These are phyloP conservation scores for Penicillium sclerotigenum DNA, from an alignment of 2,329 filamentous ascomycete species.

Conservation along the genomic window DNA sequence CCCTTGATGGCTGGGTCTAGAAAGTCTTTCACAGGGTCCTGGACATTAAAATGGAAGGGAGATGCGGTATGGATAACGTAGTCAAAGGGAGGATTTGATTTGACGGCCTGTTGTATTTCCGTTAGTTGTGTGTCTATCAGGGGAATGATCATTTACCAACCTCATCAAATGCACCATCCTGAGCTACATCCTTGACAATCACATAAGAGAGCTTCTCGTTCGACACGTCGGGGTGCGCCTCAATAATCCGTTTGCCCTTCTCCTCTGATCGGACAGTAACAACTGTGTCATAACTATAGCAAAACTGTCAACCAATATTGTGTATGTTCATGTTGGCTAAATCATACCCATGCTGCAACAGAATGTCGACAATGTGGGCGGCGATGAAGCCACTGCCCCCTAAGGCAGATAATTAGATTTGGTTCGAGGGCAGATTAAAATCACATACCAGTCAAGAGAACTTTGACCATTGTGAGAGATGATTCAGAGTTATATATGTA, in stretches of 20 bases:
- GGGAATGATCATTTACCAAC: slow-evolving; percentile 26
- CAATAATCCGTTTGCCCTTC: slow-evolving; percentile 60
- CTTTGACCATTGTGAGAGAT: slow-evolving; percentile 35
- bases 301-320: neutral
- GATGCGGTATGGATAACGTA: slow-evolving; percentile 72
- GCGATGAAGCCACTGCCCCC: slow-evolving; percentile 65
- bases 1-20: slow-evolving; percentile 62
- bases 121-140: slow-evolving; percentile 3
- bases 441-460: slow-evolving; percentile 37
- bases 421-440: slow-evolving; percentile 32
- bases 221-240: slow-evolving; percentile 50
- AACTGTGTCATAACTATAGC: slow-evolving; percentile 56
- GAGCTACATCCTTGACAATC: slow-evolving; percentile 70
- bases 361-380: slow-evolving; percentile 60
- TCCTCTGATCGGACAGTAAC: slow-evolving; percentile 61
- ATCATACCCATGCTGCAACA: slow-evolving; percentile 52
- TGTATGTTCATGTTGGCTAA: no score
- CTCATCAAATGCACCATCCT: slow-evolving; percentile 66
- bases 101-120: slow-evolving; percentile 44
- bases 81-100: slow-evolving; percentile 64
- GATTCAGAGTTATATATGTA: neutral
- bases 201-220: slow-evolving; percentile 60
- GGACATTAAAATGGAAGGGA: slow-evolving; percentile 70
- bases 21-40: slow-evolving; percentile 64
- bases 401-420: slow-evolving; percentile 24